Evolutionary conservation across 441 rosid species (phyloP).

Genomic region (Adansonia rubrostipa): DNA sequence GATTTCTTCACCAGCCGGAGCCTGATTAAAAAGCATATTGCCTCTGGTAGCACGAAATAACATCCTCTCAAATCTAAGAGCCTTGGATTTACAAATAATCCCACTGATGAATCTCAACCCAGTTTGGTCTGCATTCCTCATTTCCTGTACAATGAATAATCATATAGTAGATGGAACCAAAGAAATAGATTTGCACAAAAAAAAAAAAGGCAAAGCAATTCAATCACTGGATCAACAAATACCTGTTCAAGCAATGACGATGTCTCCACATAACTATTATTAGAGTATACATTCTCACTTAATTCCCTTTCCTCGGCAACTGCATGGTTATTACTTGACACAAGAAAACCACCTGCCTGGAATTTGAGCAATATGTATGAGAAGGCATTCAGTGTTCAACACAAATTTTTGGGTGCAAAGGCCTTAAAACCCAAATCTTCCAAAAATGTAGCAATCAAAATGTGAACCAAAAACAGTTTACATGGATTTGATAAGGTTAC

Average conservation of each 20-base stretch:
- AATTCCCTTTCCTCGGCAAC: constrained; percentile 77
- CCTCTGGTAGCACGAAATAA: constrained; percentile 98
- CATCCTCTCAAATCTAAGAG: constrained; percentile 88
- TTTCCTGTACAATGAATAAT: constrained; percentile 59
- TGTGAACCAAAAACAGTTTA: neutral
- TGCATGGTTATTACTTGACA: constrained; percentile 68
- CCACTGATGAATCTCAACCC: constrained; percentile 93
- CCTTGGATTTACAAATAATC: constrained; percentile 78
- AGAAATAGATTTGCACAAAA: constrained; percentile 24
- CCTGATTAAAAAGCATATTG: constrained; percentile 95
- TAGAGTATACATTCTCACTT: constrained; percentile 70
- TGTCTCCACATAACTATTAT: constrained; percentile 52
- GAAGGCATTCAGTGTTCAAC: constrained; percentile 8
- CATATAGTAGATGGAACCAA: constrained; percentile 30
- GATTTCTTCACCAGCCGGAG: constrained; percentile 86
- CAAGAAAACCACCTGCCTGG: constrained; percentile 88
- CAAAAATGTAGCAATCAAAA: constrained; percentile 10
- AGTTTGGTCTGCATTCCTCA: constrained; percentile 71
- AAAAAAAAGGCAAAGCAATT: neutral
- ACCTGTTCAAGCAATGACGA: constrained; percentile 91
- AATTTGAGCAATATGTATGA: constrained; percentile 27
- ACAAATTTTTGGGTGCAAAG: neutral
- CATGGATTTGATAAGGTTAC: neutral
- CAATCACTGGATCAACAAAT: constrained; percentile 32
- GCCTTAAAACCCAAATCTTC: neutral